Evolutionary conservation across 2,329 filamentous ascomycete species (phyloP).

Genomic region (Chalara sp.): DNA sequence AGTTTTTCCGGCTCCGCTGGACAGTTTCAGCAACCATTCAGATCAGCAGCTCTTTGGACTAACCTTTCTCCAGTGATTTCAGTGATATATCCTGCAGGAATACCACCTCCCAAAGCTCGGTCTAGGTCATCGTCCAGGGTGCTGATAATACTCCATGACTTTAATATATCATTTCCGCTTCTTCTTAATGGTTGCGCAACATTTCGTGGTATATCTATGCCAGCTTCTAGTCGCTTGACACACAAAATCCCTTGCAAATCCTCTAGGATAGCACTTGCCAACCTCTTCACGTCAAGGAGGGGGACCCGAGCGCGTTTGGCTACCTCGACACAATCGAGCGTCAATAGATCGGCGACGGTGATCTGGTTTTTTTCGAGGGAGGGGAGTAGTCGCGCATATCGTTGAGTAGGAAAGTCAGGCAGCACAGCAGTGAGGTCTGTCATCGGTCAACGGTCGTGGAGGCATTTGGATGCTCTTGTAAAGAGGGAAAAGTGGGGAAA

Average conservation of each 20-base stretch:
- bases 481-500: not conserved
- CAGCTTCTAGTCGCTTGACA: constrained; percentile 2
- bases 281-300: constrained; percentile 68
- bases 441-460: constrained; percentile 43
- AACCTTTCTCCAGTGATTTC: constrained; percentile 89
- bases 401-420: constrained; percentile 67
- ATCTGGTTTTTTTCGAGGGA: constrained; percentile 72
- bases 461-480: constrained; percentile 16
- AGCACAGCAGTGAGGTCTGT: constrained; percentile 80
- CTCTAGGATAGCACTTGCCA: constrained; percentile 60
- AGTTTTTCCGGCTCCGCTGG: constrained; percentile 83
- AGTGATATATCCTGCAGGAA: constrained; percentile 74
- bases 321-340: constrained; percentile 74
- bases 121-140: constrained; percentile 75
- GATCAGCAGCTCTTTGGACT: not conserved
- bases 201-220: constrained; percentile 1
- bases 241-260: constrained; percentile 56
- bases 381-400: constrained; percentile 69
- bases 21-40: constrained; percentile 12
- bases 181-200: constrained; percentile 19
- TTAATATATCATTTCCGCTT: constrained; percentile 30
- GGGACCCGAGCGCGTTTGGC: constrained; percentile 81
- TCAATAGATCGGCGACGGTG: constrained; percentile 77
- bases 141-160: constrained; percentile 58
- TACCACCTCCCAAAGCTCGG: constrained; percentile 64